These are phyloP conservation scores for Lojkania enalia DNA, from an alignment of 2,329 filamentous ascomycete genomes.

Conservation along the genomic window DNA sequence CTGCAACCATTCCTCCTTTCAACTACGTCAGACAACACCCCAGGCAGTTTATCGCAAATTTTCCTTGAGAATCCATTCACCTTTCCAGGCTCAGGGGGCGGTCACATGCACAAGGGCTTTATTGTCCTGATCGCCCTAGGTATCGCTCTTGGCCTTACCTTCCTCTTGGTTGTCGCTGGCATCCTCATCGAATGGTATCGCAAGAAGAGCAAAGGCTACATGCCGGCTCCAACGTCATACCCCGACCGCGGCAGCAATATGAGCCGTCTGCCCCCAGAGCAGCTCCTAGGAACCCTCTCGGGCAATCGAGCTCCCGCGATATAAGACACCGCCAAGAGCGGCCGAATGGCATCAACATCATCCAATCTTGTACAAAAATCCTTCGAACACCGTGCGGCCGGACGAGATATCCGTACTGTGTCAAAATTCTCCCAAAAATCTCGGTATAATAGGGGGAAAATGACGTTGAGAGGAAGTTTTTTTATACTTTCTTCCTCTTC, in stretches of 20 bases:
- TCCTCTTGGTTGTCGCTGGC: constrained; percentile 75
- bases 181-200: constrained; percentile 75
- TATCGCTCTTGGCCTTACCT: constrained; percentile 75
- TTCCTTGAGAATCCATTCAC: constrained; percentile 78
- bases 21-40: constrained; percentile 63
- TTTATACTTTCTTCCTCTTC: constrained; percentile 1
- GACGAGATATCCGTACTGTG: too few relatives aligned
- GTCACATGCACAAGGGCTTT: constrained; percentile 70
- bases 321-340: constrained; percentile 18
- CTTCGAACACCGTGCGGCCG: not conserved
- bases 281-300: constrained; percentile 42
- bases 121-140: constrained; percentile 80
- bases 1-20: constrained; percentile 82
- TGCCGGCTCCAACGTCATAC: constrained; percentile 69
- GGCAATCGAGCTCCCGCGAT: constrained; percentile 40
- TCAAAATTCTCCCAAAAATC: too few relatives aligned
- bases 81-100: constrained; percentile 65
- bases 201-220: constrained; percentile 77
- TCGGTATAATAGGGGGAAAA: too few relatives aligned
- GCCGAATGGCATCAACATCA: constrained; percentile 10
- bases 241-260: constrained; percentile 53
- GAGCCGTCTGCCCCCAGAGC: constrained; percentile 55
- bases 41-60: constrained; percentile 76
- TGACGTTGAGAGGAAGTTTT: not conserved
- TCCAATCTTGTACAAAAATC: constrained; percentile 8